Base-by-base conservation (phyloP, 768 basidiomycete species). In the Rhizopogon vesiculosus region DNA sequence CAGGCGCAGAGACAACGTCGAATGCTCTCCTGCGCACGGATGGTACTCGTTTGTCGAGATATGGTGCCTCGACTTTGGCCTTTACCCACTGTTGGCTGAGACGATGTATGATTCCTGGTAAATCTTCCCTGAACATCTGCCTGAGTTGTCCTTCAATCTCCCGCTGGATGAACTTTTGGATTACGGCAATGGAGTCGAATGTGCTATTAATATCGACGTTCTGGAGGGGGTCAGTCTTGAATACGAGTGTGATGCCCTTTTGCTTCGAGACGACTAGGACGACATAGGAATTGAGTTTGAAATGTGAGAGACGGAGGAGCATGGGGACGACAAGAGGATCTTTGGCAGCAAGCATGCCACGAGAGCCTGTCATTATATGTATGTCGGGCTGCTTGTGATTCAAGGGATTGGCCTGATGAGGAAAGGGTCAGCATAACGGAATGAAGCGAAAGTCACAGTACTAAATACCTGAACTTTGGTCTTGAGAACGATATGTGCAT, bases 141-240 rank as follows among this genome's bases (percentile, higher is more conserved):
- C 97, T 81, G 31, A 99, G 77, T 69, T 98, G 96, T 0, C 87
- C 92, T 70, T 99, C 97, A 54, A 99, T 98, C 74, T 98, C 96
- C 56, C 86, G 84, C 69, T 98, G 97, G 57, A 99, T 93, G 71
- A 95, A 98, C 55, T 93, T 94, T 68, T 98, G 91, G 50, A 99
- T 97, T 60, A 98, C 95, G 45, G 91, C 93, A 59, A 99, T 96
- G 3, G 92, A 93, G 72, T 99, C 97, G 65, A 99, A 99, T 2
- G 95, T 98, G 69, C 89, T 91, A 72, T 90, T 94, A 68, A 99
- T 98, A 66, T 98, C 92, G 52, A 99, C 94, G 61, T 93, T 91
- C 73, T 99, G 94, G 40, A 99, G 81, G 2, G 97, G 97, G 72
- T 99, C 97, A 38, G 97, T 98, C 76, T 98, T 98, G 84, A 99